A percentile compares a stretch with the other conserved stretches of the same genome.
These are phyloP conservation scores for Nemania sp. DNA, from an alignment of 2,329 filamentous ascomycete genomes.

Conservation along the genomic window DNA sequence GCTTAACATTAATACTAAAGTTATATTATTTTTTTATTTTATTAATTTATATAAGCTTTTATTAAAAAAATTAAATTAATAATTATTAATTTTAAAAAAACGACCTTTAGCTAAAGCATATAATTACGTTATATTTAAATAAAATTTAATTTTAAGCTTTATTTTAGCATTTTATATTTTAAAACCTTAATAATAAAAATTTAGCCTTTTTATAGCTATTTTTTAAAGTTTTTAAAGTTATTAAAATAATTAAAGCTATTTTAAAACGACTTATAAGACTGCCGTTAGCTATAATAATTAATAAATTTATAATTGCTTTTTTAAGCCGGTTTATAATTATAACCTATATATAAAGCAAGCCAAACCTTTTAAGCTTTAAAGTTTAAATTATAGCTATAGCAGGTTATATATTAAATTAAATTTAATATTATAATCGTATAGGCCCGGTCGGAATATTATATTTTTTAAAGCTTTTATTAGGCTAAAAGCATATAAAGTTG, in stretches of 20 bases:
- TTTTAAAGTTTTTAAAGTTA: neutral
- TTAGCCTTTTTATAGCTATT: neutral
- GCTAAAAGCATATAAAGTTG: neutral
- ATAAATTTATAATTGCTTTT: neutral
- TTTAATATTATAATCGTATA: neutral
- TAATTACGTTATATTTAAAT: neutral
- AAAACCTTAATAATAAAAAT: neutral
- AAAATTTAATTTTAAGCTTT: neutral
- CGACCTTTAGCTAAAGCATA: neutral
- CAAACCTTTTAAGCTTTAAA: neutral
- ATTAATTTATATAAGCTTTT: neutral
- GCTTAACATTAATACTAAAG: neutral
- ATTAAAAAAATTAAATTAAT: neutral
- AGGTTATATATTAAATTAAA: neutral
- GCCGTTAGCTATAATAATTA: neutral
- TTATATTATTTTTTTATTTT: neutral
- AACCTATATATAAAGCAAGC: neutral
- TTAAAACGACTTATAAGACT: neutral
- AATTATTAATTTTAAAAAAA: neutral
- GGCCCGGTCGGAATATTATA: neutral
- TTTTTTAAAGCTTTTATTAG: neutral
- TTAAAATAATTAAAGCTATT: neutral
- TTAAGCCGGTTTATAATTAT: neutral
- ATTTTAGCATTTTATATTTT: neutral
- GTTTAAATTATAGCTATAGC: neutral